phyloP scores from a whole-genome alignment of 306 rosid genomes.

The barrel medic (Medicago truncatula) region DNA sequence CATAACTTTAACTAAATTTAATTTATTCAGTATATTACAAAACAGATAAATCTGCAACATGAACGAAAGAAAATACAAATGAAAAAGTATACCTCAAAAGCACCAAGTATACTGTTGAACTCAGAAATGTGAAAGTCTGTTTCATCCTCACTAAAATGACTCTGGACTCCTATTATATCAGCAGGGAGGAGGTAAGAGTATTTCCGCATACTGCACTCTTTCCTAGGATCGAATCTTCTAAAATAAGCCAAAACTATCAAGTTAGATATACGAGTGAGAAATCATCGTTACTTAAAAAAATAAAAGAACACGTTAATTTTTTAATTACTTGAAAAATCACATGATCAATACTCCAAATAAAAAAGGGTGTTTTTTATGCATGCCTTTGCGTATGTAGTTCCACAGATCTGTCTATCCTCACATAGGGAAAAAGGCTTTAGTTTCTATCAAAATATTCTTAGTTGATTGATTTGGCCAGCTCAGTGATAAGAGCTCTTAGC shows the following conservation, averaged over 20 bases:
- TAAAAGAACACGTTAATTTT: neutral
- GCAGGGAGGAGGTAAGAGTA: constrained; percentile 92
- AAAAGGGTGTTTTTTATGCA: neutral
- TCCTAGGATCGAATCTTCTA: constrained; percentile 95
- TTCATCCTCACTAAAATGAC: constrained; percentile 60
- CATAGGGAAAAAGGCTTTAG: neutral
- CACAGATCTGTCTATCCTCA: constrained; percentile 14
- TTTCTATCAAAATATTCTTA: neutral
- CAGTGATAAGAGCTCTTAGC: too few relatives aligned
- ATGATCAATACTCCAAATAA: constrained; percentile 7
- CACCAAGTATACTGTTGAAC: constrained; percentile 69
- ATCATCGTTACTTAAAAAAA: neutral
- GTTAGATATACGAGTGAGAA: constrained; percentile 2
- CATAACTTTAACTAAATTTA: constrained; percentile 1
- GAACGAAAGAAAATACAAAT: constrained; percentile 14
- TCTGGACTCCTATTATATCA: constrained; percentile 77
- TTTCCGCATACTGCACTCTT: constrained; percentile 82
- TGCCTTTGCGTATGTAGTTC: too few relatives aligned
- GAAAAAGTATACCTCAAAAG: constrained; percentile 65
- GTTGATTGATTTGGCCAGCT: neutral
- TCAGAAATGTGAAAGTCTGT: constrained; percentile 72
- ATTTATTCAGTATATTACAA: neutral
- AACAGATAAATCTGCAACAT: constrained; percentile 18
- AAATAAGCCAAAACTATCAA: constrained; percentile 35
- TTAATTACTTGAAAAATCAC: constrained; percentile 8